Percentiles rank a stretch among this genome's conserved stretches.
Conservation (phyloP, 495 filamentous ascomycete genomes). For the Penicillium nucicola region DNA sequence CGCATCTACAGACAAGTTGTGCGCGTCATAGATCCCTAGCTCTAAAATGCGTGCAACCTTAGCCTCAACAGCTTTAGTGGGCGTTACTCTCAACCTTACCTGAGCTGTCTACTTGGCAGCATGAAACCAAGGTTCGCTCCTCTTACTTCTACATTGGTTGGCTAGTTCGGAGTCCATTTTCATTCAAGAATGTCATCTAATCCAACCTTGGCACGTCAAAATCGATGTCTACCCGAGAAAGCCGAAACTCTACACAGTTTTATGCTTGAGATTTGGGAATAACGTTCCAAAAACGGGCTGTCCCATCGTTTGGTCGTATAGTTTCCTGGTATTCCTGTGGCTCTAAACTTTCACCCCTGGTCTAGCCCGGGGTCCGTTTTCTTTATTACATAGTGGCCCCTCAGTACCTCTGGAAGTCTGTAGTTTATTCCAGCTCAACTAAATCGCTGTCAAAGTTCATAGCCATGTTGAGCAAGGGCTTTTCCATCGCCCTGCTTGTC, state of each 20-base stretch:
- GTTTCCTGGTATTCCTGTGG: slow-evolving; percentile 9
- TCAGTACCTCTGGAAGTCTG: not conserved
- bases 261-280: slow-evolving; percentile 1
- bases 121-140: too few relatives aligned
- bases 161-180: not conserved
- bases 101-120: not conserved
- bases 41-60: not conserved
- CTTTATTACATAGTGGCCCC: slow-evolving; percentile 2
- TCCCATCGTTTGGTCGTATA: not conserved
- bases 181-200: slow-evolving; percentile 1
- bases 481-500: slow-evolving; percentile 7
- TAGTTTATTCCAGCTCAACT: not conserved
- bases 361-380: slow-evolving; percentile 9
- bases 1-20: slow-evolving; percentile 5
- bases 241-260: slow-evolving; percentile 9
- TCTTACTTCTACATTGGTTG: too few relatives aligned
- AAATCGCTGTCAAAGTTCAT: not conserved
- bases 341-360: slow-evolving; percentile 6
- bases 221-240: slow-evolving; percentile 1
- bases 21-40: slow-evolving; percentile 23
- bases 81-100: not conserved
- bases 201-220: not conserved
- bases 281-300: slow-evolving; percentile 14
- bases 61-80: not conserved
- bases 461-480: slow-evolving; percentile 15